Base-by-base conservation (phyloP, 2,329 filamentous ascomycete genomes). In the Alternaria sp. region DNA sequence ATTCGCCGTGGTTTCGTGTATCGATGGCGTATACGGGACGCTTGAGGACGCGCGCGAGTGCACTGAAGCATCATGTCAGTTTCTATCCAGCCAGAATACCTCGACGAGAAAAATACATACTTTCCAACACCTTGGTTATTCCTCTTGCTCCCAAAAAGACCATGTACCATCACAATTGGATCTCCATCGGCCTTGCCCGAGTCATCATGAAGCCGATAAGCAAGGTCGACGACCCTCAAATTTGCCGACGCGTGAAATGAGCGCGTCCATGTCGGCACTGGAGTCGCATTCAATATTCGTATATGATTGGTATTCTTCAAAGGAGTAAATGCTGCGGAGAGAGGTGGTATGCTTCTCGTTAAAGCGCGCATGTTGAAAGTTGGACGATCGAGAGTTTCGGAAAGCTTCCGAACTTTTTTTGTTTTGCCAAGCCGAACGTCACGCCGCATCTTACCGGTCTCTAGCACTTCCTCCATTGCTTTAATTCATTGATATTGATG, bases 41-140 rank as follows among this genome's bases (percentile, higher is more conserved):
- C 56, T 88, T 88, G 60, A 97, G 81, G 72, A 96, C 91, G 72
- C 91, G 88, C 39, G 93, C 91, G 50, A 98, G 81, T 36, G 86
- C 88, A 81, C 93, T 96, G 11, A 33, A 5, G 13, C 3, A n/a
- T 2, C 2, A 3, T 36, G 44, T 54, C 29, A 54, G 44, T 44
- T 3, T 3, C 4, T 7, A 7, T n/a, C 8, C 21, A 34, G 21
- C 4, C 10, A 36, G n/a, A 4, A n/a, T 13, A 4, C 1, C 1
- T 28, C 1, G 3, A 1, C 4, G 5, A 4, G 6, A 3, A 5
- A 5, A 3, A 11, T 6, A 1, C 58, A 11, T 59, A 97, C 94
- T 93, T 96, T 89, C 93, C 96, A 63, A 98, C 95, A 72, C 86
- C 91, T 77, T 93, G 84, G 76, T 97, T 97, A 76, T 98, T 98